These are phyloP conservation scores for Aspergillus sp. DNA, from an alignment of 2,329 filamentous ascomycete genomes.

Conservation along the genomic window DNA sequence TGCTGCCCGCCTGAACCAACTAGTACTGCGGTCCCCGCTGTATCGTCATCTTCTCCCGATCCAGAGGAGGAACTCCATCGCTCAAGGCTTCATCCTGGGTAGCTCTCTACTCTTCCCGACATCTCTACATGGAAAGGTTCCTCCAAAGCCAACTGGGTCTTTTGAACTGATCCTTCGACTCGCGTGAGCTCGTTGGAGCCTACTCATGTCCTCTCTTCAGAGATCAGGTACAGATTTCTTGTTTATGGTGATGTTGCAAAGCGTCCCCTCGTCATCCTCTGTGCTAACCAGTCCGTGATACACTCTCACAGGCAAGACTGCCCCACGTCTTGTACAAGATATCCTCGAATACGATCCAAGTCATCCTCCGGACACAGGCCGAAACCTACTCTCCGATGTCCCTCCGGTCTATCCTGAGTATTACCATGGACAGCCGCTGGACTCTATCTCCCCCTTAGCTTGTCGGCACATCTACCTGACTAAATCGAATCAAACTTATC, in stretches of 20 bases:
- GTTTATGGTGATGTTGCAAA: neutral
- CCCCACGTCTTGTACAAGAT: constrained; percentile 49
- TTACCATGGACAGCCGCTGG: constrained; percentile 30
- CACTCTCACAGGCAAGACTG: constrained; percentile 46
- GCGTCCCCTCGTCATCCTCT: neutral
- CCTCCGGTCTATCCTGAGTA: constrained; percentile 50
- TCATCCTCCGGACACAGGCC: constrained; percentile 43
- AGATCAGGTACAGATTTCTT: constrained; percentile 27
- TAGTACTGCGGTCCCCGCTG: constrained; percentile 24
- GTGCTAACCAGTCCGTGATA: neutral
- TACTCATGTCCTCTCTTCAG: constrained; percentile 30
- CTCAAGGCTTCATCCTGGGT: neutral
- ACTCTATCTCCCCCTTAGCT: constrained; percentile 40
- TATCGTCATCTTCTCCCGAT: neutral
- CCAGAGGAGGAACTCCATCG: neutral
- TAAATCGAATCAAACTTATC: constrained; percentile 55
- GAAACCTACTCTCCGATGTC: constrained; percentile 57
- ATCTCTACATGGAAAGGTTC: constrained; percentile 12
- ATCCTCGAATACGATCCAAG: constrained; percentile 43
- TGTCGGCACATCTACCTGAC: constrained; percentile 60
- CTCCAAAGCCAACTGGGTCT: neutral
- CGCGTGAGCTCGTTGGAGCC: constrained; percentile 14
- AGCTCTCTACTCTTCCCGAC: neutral
- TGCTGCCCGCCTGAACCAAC: constrained; percentile 21
- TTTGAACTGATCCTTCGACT: constrained; percentile 10